Percentiles rank a stretch among this genome's conserved stretches.
phyloP scores from a whole-genome alignment of 2,329 filamentous ascomycete species.

The Aspergillus ruber region DNA sequence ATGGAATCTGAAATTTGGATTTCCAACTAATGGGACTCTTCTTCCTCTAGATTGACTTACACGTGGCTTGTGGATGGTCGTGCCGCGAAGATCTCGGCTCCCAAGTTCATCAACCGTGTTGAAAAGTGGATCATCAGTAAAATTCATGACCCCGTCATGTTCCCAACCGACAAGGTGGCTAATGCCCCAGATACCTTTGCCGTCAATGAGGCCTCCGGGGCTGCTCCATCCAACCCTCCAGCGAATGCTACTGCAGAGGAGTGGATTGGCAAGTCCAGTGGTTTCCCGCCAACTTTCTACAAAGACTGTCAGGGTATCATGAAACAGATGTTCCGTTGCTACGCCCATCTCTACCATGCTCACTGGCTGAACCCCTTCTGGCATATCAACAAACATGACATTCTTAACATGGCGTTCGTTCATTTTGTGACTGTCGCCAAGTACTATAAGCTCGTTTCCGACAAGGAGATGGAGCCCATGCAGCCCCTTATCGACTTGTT shows the following conservation, averaged over 20 bases:
- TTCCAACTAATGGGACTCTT: conserved; percentile 11
- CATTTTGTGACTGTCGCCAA: conserved; percentile 78
- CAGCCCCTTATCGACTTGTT: conserved; percentile 88
- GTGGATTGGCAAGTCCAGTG: conserved; percentile 87
- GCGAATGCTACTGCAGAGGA: conserved; percentile 57
- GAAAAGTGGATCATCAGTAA: conserved; percentile 97
- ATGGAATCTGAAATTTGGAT: not conserved
- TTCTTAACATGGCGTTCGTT: conserved; percentile 80
- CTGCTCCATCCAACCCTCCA: conserved; percentile 46
- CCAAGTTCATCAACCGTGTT: conserved; percentile 90
- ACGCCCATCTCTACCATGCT: conserved; percentile 95
- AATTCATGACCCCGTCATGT: conserved; percentile 81
- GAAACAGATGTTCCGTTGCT: conserved; percentile 97
- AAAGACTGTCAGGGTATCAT: conserved; percentile 90
- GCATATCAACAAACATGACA: conserved; percentile 64
- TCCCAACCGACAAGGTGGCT: conserved; percentile 75
- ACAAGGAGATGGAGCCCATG: conserved; percentile 92
- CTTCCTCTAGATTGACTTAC: conserved; percentile 68
- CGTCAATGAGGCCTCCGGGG: conserved; percentile 48
- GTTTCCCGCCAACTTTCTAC: conserved; percentile 85
- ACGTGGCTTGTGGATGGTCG: conserved; percentile 89
- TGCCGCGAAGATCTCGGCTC: conserved; percentile 85
- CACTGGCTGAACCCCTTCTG: conserved; percentile 84
- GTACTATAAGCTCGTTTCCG: conserved; percentile 74
- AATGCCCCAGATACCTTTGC: conserved; percentile 51